Conservation (phyloP, 2,329 filamentous ascomycete species). For the Albifimbria verrucaria region DNA sequence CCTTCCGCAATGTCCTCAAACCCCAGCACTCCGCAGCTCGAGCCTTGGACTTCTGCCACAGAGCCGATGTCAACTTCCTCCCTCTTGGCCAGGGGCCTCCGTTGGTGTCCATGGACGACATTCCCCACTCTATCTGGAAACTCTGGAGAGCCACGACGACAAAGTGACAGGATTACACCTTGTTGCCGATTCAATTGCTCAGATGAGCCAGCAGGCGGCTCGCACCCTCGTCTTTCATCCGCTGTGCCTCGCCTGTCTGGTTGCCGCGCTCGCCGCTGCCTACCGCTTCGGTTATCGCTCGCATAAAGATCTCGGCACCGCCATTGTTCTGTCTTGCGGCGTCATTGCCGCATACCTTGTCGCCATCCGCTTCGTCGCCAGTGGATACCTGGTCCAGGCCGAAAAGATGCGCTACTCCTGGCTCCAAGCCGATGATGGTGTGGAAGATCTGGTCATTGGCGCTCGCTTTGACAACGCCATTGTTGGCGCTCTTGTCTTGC, state of each 20-base stretch:
- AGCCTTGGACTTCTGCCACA: conserved; percentile 45
- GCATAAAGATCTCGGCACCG: conserved; percentile 48
- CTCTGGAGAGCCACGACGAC: conserved; percentile 53
- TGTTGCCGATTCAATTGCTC: conserved; percentile 76
- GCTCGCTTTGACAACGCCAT: conserved; percentile 66
- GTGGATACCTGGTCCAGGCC: conserved; percentile 60
- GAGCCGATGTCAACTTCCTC: conserved; percentile 30
- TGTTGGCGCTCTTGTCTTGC: conserved; percentile 68
- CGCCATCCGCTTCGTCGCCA: conserved; percentile 56
- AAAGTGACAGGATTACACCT: conserved; percentile 67
- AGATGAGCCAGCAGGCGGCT: conserved; percentile 71
- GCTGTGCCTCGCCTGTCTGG: conserved; percentile 46
- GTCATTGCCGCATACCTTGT: conserved; percentile 62
- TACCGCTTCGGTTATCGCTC: conserved; percentile 45
- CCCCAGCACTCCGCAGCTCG: conserved; percentile 61
- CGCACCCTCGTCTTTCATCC: conserved; percentile 63
- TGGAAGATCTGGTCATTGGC: conserved; percentile 59
- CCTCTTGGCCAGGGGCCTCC: conserved; percentile 36
- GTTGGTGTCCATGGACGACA: conserved; percentile 38
- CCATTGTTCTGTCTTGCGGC: conserved; percentile 56
- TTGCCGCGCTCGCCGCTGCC: conserved; percentile 37
- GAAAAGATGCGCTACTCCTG: conserved; percentile 61
- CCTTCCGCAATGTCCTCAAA: conserved; percentile 59
- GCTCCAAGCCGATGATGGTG: conserved; percentile 42
- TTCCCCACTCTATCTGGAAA: conserved; percentile 64